Evolutionary conservation across 2,329 filamentous ascomycete genomes (phyloP), one percentile per base, ranked within the genome.

Genomic region (Hypoxylon sp.): DNA sequence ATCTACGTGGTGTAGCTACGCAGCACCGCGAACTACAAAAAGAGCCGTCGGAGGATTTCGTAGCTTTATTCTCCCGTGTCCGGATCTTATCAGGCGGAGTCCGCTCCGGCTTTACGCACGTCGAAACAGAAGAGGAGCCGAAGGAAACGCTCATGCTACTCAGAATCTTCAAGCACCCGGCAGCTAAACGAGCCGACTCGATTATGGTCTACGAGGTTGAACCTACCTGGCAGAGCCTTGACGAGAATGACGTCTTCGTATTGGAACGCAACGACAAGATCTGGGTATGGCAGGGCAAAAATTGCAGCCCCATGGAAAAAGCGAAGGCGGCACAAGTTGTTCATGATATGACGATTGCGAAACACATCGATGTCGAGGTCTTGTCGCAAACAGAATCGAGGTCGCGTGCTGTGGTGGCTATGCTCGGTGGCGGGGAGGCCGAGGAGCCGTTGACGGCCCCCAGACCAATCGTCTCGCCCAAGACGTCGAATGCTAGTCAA

Each of bases 261-360:
- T 75, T 90, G 44, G 88, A 91, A 68, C 81, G 81, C 54, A 83
- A 84, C 22, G 79, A 85, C 51, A 89, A 90, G 78, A 88, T 91
- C 68, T 90, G 85, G 82, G 85, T 90, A 3, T 91, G 89, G 89
- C 89, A 91, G 77, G 89, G 89, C 52, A 82, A 81, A 70, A 81
- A 81, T 43, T 89, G 87, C 72, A 87, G 84, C 48, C 88, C 88
- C 0, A 89, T 90, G 86, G 89, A 91, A 72, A 90, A 89, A 78
- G 84, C 85, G 46, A 89, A 88, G 77, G 87, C 87, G 0, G 88
- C 88, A 0, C 87, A 89, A 73, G 86, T 90, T 1, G 88, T 90
- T 4, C 84, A 89, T 70, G 85, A 89, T 62, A 81, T 88, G 82
- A 89, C 84, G 0, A 76, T 86, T 6, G 87, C 86, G 11, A 90